Percentiles rank a stretch among this genome's conserved stretches.
phyloP scores from a whole-genome alignment of 306 rosid species.

The Vigna radiata region DNA sequence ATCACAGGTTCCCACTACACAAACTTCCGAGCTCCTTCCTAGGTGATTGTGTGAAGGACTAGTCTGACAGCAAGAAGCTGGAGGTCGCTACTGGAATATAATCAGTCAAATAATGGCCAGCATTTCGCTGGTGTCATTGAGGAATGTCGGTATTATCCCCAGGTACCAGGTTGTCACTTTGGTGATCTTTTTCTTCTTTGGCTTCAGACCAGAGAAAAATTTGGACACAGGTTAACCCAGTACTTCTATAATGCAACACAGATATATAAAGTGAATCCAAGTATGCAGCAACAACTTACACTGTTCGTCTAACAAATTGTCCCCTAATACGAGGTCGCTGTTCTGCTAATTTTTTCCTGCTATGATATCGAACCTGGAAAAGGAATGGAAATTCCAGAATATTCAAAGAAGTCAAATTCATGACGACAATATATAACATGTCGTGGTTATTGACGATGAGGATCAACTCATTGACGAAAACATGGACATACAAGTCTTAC shows the following conservation, averaged over 20 bases:
- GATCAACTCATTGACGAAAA: slow-evolving; percentile 20
- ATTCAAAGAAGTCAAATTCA: slow-evolving; percentile 27
- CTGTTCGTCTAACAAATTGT: slow-evolving; percentile 65
- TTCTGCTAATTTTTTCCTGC: slow-evolving; percentile 73
- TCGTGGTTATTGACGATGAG: background rate
- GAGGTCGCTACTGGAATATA: slow-evolving; percentile 41
- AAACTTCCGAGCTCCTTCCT: slow-evolving; percentile 34
- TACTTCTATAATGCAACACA: background rate
- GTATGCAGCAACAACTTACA: slow-evolving; percentile 42
- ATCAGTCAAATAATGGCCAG: slow-evolving; percentile 41
- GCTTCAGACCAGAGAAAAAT: slow-evolving; percentile 50
- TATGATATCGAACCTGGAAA: slow-evolving; percentile 74
- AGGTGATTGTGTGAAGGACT: slow-evolving; percentile 24
- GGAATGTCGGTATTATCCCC: slow-evolving; percentile 46
- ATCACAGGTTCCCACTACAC: slow-evolving; percentile 37
- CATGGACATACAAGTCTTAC: slow-evolving; percentile 11
- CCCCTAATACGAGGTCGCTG: slow-evolving; percentile 78
- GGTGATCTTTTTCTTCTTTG: slow-evolving; percentile 48
- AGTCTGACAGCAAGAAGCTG: slow-evolving; percentile 34
- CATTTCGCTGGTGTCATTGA: slow-evolving; percentile 41
- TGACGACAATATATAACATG: slow-evolving; percentile 10
- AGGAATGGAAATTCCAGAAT: slow-evolving; percentile 16
- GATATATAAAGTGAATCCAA: slow-evolving; percentile 25
- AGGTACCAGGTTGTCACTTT: slow-evolving; percentile 44
- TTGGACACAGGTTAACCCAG: slow-evolving; percentile 21